Base-by-base conservation (phyloP, 208 protist genomes). In the Wallacemonas sp. region DNA sequence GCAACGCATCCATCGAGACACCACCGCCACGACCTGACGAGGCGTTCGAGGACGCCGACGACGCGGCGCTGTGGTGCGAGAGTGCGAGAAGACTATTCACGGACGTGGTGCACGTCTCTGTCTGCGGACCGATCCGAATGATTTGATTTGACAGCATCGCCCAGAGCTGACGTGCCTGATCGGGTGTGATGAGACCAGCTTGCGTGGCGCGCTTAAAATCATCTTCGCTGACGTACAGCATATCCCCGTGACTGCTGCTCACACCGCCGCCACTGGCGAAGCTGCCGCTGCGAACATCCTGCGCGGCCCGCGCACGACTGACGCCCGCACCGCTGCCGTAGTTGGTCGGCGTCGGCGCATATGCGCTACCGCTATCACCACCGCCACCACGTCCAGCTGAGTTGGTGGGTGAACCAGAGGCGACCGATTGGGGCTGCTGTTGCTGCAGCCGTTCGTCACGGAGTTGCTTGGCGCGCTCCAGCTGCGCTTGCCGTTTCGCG, bases 121-220 rank as follows among this genome's bases (percentile, higher is more conserved):
- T 58, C 17, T 70, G 56, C 9, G 70, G 70, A 16, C 72, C 83
- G 19, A 89, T 75, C 23, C 80, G 85, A 21, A 94, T 85, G 36
- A 88, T 76, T 54, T 92, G 81, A 48, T 90, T 86, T 26, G 83
- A 92, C 11, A 92, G 69, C 85, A 94, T 94, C 14, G 85, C 88
- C 88, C 88, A 94, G 30, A 94, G 79, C 71, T 94, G 88, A 6
- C 85, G 75, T 0, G 85, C 82, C 64, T 94, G 88, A 61, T 92
- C 88, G 2, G 83, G 81, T 8, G 83, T 94, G 71, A 94, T 94
- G 47, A 94, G 88, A 46, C 85, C 85, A 0, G 78, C 68, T 34
- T 85, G 69, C 24, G 85, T 85, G 14, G 88, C 88, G 26, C 79
- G 61, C 61, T 86, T 86, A 48, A 94, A 94, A 58, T 94, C 83